Percentiles rank a stretch among this genome's conserved stretches.
Evolutionary conservation across 257 asterid genomes (phyloP).

Genomic region (Fraxinus americana): DNA sequence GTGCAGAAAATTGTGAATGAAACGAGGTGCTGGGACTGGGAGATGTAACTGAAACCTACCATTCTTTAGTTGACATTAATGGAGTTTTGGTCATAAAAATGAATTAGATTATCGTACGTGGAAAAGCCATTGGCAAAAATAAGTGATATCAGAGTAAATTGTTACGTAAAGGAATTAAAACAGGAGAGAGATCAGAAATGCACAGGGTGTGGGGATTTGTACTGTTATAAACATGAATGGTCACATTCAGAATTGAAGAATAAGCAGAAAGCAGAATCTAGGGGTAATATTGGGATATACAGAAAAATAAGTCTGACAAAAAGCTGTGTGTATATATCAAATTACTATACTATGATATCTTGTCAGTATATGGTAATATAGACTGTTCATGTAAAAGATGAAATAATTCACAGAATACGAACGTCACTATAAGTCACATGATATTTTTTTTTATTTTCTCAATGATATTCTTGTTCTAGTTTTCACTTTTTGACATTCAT

Average conservation of each 20-base stretch:
- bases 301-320: conserved; percentile 17
- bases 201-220: conserved; percentile 28
- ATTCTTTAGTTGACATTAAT: conserved; percentile 33
- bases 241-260: conserved; percentile 38
- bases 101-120: not conserved
- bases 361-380: conserved; percentile 19
- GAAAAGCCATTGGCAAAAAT: not conserved
- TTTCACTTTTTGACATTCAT: not conserved
- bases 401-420: not conserved
- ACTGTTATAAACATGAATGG: conserved; percentile 34
- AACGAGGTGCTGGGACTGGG: conserved; percentile 6
- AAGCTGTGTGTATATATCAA: conserved; percentile 12
- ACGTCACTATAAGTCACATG: not conserved
- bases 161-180: not conserved
- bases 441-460: not conserved
- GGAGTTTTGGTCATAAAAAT: conserved; percentile 24
- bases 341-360: not conserved
- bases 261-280: conserved; percentile 32
- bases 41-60: conserved; percentile 32
- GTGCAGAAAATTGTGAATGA: not conserved
- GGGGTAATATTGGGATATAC: conserved; percentile 37
- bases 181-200: conserved; percentile 12
- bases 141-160: not conserved
- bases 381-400: not conserved
- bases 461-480: not conserved